Conservation (phyloP, 2,329 filamentous ascomycete species). For the Verticillium nonalfalfae region DNA sequence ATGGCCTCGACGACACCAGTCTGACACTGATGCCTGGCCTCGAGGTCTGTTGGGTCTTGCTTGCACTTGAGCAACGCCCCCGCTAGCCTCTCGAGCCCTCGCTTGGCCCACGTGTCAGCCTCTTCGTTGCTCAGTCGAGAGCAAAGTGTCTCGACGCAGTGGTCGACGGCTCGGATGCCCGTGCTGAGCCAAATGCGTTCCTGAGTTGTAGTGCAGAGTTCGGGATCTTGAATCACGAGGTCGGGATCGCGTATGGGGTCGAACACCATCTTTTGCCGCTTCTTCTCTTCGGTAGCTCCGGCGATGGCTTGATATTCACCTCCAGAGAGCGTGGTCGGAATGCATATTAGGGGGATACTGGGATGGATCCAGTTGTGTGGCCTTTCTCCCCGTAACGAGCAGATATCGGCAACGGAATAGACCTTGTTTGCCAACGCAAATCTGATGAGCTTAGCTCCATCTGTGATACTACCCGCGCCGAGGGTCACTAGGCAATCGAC, state of each 20-base stretch:
- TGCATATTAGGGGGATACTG: slow-evolving; percentile 21
- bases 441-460: slow-evolving; percentile 46
- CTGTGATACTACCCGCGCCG: slow-evolving; percentile 49
- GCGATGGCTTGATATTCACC: slow-evolving; percentile 26
- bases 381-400: not conserved
- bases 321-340: slow-evolving; percentile 27
- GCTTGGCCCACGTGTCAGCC: slow-evolving; percentile 14
- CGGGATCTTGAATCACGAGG: slow-evolving; percentile 51
- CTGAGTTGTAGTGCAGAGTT: slow-evolving; percentile 43
- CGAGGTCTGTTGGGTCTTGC: slow-evolving; percentile 23
- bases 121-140: slow-evolving; percentile 28
- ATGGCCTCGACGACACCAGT: slow-evolving; percentile 47
- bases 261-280: slow-evolving; percentile 20
- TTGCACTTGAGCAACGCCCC: not conserved
- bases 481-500: slow-evolving; percentile 47
- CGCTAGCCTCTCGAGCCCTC: not conserved
- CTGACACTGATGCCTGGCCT: slow-evolving; percentile 39
- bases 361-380: slow-evolving; percentile 7
- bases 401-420: slow-evolving; percentile 23
- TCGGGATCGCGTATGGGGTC: slow-evolving; percentile 32
- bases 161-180: slow-evolving; percentile 49
- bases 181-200: slow-evolving; percentile 49
- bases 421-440: slow-evolving; percentile 43
- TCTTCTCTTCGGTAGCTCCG: slow-evolving; percentile 18
- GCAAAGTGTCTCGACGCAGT: slow-evolving; percentile 50